Conservation (phyloP, 805 yeast species). For the Starmerella stigmatis region DNA sequence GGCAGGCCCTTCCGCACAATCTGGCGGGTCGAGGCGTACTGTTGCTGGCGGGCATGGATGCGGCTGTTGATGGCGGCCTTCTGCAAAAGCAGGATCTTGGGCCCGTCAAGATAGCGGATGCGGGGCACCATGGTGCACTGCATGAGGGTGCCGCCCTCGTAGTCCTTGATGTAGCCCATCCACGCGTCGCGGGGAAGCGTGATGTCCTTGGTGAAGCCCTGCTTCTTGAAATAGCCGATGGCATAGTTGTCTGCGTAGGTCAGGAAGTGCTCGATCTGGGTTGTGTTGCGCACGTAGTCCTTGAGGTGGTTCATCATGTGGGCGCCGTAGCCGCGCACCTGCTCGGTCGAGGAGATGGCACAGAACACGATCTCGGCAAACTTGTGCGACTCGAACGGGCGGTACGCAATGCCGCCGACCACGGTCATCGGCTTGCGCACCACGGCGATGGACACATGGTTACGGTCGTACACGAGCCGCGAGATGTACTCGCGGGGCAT, state of each 20-base stretch:
- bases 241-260: conserved; percentile 99
- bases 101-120: conserved; percentile 78
- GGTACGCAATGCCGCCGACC: conserved; percentile 93
- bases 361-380: conserved; percentile 98
- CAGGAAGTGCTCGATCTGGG: conserved; percentile 72
- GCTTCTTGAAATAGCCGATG: conserved; percentile 95
- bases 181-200: conserved; percentile 74
- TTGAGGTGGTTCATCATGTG: conserved; percentile 96
- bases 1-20: conserved; percentile 56
- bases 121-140: conserved; percentile 90
- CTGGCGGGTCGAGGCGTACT: conserved; percentile 10
- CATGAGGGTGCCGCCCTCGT: conserved; percentile 98
- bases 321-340: conserved; percentile 97
- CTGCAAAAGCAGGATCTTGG: conserved; percentile 74
- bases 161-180: conserved; percentile 99
- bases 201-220: conserved; percentile 93
- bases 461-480: conserved; percentile 83
- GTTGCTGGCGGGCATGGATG: conserved; percentile 56
- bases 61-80: conserved; percentile 84
- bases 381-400: conserved; percentile 81
- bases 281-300: conserved; percentile 84
- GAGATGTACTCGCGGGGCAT: conserved; percentile 98
- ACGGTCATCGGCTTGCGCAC: conserved; percentile 88
- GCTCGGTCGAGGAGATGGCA: conserved; percentile 95
- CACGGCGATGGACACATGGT: conserved; percentile 92